phyloP scores from a whole-genome alignment of 495 filamentous ascomycete species.

The Penicillium coffeae region DNA sequence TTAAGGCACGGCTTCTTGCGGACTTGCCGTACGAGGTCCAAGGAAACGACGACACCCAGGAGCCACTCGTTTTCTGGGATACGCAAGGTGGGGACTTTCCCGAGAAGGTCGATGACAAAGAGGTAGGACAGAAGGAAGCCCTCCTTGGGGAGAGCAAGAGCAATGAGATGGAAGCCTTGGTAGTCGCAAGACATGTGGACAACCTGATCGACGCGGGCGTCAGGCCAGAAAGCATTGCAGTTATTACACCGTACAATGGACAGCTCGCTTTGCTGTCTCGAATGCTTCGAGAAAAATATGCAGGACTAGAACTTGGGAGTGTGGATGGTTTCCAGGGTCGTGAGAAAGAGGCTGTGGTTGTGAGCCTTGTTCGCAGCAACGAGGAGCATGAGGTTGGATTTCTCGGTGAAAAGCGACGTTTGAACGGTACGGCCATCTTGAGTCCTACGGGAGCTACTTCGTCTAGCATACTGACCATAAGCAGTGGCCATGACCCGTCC shows the following conservation, averaged over 20 bases:
- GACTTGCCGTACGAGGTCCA: conserved; percentile 75
- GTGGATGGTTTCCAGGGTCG: conserved; percentile 97
- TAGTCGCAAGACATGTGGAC: conserved; percentile 73
- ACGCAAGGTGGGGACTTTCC: conserved; percentile 92
- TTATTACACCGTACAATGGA: conserved; percentile 95
- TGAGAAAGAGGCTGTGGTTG: conserved; percentile 93
- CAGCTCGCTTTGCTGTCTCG: conserved; percentile 77
- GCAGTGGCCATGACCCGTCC: conserved; percentile 93
- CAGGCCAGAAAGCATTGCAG: conserved; percentile 75
- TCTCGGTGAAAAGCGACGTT: conserved; percentile 81
- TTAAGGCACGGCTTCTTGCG: conserved; percentile 68
- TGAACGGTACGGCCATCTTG: conserved; percentile 66
- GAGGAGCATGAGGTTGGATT: conserved; percentile 84
- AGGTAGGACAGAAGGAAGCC: conserved; percentile 46
- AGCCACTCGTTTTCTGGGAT: conserved; percentile 90
- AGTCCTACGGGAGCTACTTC: not conserved
- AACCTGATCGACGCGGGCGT: conserved; percentile 76
- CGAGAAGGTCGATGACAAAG: conserved; percentile 53
- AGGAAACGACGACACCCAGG: conserved; percentile 81
- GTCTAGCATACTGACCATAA: not conserved
- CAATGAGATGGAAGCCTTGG: conserved; percentile 84
- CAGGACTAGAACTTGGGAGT: conserved; percentile 84
- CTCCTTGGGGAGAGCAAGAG: conserved; percentile 83
- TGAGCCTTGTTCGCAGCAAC: conserved; percentile 90
- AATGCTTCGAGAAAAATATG: conserved; percentile 70